phyloP scores from a whole-genome alignment of 495 filamentous ascomycete genomes.

The Collariella sp. region DNA sequence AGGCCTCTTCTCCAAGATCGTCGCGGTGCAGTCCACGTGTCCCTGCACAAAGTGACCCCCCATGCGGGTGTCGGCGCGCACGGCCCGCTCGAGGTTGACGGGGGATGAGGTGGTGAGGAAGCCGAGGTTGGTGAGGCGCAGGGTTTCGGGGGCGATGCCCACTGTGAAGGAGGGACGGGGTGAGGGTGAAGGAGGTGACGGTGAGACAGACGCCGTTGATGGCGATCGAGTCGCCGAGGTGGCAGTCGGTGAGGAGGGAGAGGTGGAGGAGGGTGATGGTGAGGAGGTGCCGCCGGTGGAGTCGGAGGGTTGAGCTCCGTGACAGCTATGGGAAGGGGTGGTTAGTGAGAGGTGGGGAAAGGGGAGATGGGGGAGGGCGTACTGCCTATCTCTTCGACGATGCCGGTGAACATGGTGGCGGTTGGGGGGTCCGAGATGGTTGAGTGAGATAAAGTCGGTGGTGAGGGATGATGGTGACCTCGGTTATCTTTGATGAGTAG shows the following conservation, averaged over 20 bases:
- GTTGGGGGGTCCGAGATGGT: background rate
- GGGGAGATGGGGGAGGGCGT: slow-evolving; percentile 25
- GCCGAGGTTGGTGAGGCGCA: slow-evolving; percentile 91
- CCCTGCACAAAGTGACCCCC: slow-evolving; percentile 81
- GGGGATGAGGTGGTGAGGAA: slow-evolving; percentile 42
- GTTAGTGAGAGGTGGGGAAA: background rate
- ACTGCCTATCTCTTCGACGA: slow-evolving; percentile 95
- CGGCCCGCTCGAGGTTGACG: slow-evolving; percentile 92
- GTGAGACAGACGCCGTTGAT: slow-evolving; percentile 91
- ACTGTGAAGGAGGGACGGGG: slow-evolving; percentile 63
- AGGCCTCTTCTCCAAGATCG: slow-evolving; percentile 54
- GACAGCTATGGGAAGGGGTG: slow-evolving; percentile 51
- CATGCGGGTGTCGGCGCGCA: slow-evolving; percentile 83
- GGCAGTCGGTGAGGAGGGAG: slow-evolving; percentile 71
- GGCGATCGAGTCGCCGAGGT: slow-evolving; percentile 86
- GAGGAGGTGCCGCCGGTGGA: slow-evolving; percentile 79
- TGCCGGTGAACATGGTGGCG: slow-evolving; percentile 84
- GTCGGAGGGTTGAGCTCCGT: slow-evolving; percentile 70
- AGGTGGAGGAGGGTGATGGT: slow-evolving; percentile 62
- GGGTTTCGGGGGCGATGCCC: slow-evolving; percentile 90
- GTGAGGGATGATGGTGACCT: background rate
- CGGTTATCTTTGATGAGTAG: background rate
- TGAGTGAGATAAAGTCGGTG: background rate
- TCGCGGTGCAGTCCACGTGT: slow-evolving; percentile 84
- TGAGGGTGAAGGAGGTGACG: slow-evolving; percentile 62